These are phyloP conservation scores for Plantago major DNA, from an alignment of 257 asterid genomes.

Conservation along the genomic window DNA sequence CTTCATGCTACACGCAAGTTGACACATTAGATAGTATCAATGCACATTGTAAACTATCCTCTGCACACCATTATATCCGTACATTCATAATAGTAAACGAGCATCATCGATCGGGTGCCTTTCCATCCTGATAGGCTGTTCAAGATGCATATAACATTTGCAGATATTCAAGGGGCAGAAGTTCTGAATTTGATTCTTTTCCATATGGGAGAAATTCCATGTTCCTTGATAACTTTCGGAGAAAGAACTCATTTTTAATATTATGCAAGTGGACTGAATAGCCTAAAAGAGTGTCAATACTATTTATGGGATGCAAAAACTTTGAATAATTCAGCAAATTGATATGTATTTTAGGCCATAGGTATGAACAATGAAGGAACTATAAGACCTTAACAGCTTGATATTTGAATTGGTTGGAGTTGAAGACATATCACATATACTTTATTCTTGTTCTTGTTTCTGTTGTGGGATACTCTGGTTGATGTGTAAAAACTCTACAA, in stretches of 20 bases:
- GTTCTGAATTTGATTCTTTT: slow-evolving; percentile 33
- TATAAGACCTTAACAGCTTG: slow-evolving; percentile 5
- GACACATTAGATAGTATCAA: slow-evolving; percentile 22
- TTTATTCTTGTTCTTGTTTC: slow-evolving; percentile 26
- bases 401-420: slow-evolving; percentile 11
- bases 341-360: slow-evolving; percentile 15
- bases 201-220: slow-evolving; percentile 17
- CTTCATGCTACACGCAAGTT: slow-evolving; percentile 34
- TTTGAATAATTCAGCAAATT: slow-evolving; percentile 19
- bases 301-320: slow-evolving; percentile 15
- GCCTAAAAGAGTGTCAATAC: slow-evolving; percentile 12
- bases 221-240: slow-evolving; percentile 18
- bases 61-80: slow-evolving; percentile 9
- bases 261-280: slow-evolving; percentile 20
- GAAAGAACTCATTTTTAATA: neutral
- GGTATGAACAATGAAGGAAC: slow-evolving; percentile 13
- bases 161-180: slow-evolving; percentile 27
- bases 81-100: slow-evolving; percentile 1
- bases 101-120: neutral
- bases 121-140: slow-evolving; percentile 11
- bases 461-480: slow-evolving; percentile 36
- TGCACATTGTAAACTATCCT: neutral
- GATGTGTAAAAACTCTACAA: slow-evolving; percentile 37
- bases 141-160: slow-evolving; percentile 23
- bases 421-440: slow-evolving; percentile 10